These are phyloP conservation scores for Saccharomycopsis hybrid DNA, from an alignment of 1,139 yeast species.

Conservation along the genomic window DNA sequence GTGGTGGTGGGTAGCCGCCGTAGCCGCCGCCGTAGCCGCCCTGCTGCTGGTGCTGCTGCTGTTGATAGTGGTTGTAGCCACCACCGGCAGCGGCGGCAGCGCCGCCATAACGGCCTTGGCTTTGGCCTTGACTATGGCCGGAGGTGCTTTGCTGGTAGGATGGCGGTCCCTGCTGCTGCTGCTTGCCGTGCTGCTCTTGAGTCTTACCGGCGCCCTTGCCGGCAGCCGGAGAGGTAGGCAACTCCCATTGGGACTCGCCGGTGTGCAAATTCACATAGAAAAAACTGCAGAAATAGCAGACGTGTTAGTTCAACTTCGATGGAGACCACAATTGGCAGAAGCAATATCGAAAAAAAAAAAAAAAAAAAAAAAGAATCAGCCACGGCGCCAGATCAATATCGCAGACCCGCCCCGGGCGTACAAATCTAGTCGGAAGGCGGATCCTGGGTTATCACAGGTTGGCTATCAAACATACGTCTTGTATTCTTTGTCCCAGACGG, in stretches of 20 bases:
- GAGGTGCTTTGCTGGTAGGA: slow-evolving; percentile 17
- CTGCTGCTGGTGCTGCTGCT: slow-evolving; percentile 24
- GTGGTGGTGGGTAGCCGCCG: slow-evolving; percentile 19
- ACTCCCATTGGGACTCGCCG: slow-evolving; percentile 89
- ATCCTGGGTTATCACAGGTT: no score
- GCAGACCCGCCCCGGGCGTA: no score
- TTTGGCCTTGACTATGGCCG: slow-evolving; percentile 23
- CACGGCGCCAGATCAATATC: no score
- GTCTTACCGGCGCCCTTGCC: slow-evolving; percentile 14
- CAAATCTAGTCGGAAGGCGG: no score
- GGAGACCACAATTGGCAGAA: no score
- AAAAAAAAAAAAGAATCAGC: no score
- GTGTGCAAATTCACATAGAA: slow-evolving; percentile 67
- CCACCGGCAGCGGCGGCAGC: no score
- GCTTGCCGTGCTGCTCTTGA: slow-evolving; percentile 11
- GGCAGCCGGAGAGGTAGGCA: no score
- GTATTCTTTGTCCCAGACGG: slow-evolving; percentile 78
- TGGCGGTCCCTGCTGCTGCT: slow-evolving; percentile 20
- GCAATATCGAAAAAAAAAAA: no score
- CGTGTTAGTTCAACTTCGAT: no score
- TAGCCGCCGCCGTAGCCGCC: slow-evolving; percentile 4
- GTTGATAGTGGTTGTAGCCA: slow-evolving; percentile 20
- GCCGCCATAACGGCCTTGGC: no score
- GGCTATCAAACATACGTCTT: slow-evolving; percentile 39
- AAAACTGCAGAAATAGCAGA: slow-evolving; percentile 30